Evolutionary conservation across 2,329 filamentous ascomycete genomes (phyloP), one percentile per base, ranked within the genome.

Genomic region (Calonectria pseudoturangicola): DNA sequence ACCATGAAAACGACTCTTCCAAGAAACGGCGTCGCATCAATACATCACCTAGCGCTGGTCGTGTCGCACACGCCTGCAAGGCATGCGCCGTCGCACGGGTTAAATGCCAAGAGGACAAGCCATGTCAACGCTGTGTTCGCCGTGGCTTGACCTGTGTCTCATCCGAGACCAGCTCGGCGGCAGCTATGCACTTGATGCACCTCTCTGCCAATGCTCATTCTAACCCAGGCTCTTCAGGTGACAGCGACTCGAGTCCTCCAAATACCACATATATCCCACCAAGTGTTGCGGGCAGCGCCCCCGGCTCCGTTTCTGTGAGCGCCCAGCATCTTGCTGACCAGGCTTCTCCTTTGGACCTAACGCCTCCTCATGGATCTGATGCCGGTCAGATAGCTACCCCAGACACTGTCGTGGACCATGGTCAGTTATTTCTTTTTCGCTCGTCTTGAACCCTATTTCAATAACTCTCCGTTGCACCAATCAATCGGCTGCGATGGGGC

Each of bases 41-140:
- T 51, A 80, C 86, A 1, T 86, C 86, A 0, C 86, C 86, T 3
- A 86, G 83, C 18, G 83, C 86, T 2, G 86, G 87, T 25, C 87
- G 89, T 15, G 89, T 90, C 13, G 87, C 86, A 12, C 88, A 89
- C 74, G 89, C 89, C 16, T 90, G 89, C 74, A 85, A 85, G 28
- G 82, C 87, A 12, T 90, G 89, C 74, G 88, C 89, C 4, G 79
- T 85, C 21, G 88, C 89, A 13, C 84, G 89, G 25, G 87, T 90
- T 54, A 90, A 90, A 75, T 90, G 89, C 73, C 88, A 89, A 73
- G 89, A 90, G 70, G 78, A 83, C 27, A 90, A 90, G 80, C 89
- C 89, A 39, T 90, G 89, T 77, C 85, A 85, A 21, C 85, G 88
- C 36, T 90, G 89, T 74, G 82, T 86, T 64, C 86, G 83, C 67